phyloP scores from a whole-genome alignment of 73 alveolate species.

The Paramecium bursaria region DNA sequence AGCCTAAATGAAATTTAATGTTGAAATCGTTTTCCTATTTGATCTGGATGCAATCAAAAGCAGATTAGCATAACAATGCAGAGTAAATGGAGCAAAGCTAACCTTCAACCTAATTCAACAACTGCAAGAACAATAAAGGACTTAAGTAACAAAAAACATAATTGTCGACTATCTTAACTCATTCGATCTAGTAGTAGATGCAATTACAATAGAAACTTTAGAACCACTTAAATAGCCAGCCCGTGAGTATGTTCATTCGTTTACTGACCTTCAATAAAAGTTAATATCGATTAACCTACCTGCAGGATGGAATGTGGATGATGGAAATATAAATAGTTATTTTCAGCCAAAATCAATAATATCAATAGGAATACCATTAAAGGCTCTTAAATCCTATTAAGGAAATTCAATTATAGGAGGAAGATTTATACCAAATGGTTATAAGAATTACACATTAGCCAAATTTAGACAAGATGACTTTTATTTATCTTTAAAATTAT shows the following conservation, averaged over 20 bases:
- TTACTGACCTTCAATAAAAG: constrained; percentile 16
- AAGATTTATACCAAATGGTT: too few relatives aligned
- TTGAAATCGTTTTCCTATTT: constrained; percentile 15
- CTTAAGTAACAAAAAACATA: constrained; percentile 25
- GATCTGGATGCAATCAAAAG: constrained; percentile 19
- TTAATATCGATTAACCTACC: constrained; percentile 39
- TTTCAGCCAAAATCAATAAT: constrained; percentile 10
- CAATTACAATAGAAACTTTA: background rate
- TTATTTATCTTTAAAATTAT: too few relatives aligned
- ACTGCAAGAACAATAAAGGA: constrained; percentile 2
- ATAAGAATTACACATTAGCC: too few relatives aligned
- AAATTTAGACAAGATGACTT: too few relatives aligned
- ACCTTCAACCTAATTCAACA: constrained; percentile 10
- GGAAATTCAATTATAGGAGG: constrained; percentile 24
- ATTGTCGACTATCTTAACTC: constrained; percentile 11
- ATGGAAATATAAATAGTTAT: constrained; percentile 22
- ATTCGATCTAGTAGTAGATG: constrained; percentile 33
- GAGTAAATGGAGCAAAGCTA: background rate
- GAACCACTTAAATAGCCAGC: constrained; percentile 14
- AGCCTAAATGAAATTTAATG: constrained; percentile 43
- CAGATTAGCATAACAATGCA: constrained; percentile 46
- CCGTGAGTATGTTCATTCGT: constrained; percentile 46
- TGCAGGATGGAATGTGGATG: constrained; percentile 37
- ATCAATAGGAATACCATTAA: constrained; percentile 49
- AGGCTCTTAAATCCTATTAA: background rate